Conservation (phyloP, 2,329 filamentous ascomycete genomes). For the Colletotrichum siamense region DNA sequence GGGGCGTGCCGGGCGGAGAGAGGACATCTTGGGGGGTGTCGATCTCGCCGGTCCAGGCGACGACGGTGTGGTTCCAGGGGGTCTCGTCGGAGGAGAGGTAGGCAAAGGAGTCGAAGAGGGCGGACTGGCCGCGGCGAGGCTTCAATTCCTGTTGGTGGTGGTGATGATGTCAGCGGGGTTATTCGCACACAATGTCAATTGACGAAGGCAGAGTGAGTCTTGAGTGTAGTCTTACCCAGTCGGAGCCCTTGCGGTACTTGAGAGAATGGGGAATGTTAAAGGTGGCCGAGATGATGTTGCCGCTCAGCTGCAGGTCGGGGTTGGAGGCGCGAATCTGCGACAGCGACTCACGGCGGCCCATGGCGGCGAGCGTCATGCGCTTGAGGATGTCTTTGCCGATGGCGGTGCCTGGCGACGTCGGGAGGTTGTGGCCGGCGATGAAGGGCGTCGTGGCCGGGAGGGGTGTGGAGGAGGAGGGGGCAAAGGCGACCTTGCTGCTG, state of each 20-base stretch:
- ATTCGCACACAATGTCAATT: background rate
- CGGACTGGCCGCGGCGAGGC: conserved; percentile 84
- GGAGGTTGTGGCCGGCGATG: conserved; percentile 17
- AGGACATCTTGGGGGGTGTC: conserved; percentile 52
- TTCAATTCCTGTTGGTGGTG: conserved; percentile 66
- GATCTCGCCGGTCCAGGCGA: conserved; percentile 95
- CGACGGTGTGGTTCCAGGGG: conserved; percentile 89
- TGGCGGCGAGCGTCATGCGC: conserved; percentile 46
- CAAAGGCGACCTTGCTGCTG: background rate
- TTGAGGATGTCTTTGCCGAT: conserved; percentile 45
- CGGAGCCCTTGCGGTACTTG: conserved; percentile 61
- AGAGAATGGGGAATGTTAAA: conserved; percentile 68
- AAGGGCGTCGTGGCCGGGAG: background rate
- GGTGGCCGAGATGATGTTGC: conserved; percentile 71
- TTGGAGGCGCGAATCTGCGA: conserved; percentile 61
- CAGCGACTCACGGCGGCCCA: conserved; percentile 56
- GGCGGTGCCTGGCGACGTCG: conserved; percentile 1
- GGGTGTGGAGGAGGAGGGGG: background rate
- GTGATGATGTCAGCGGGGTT: conserved; percentile 14
- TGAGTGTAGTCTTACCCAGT: conserved; percentile 55
- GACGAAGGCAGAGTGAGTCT: background rate
- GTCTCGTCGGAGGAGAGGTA: conserved; percentile 84
- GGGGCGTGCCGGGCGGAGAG: conserved; percentile 53
- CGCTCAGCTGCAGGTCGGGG: conserved; percentile 63
- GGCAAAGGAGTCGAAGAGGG: conserved; percentile 88